Evolutionary conservation across 164 flowering plant species (phyloP).

Genomic region (Taxillus chinensis): DNA sequence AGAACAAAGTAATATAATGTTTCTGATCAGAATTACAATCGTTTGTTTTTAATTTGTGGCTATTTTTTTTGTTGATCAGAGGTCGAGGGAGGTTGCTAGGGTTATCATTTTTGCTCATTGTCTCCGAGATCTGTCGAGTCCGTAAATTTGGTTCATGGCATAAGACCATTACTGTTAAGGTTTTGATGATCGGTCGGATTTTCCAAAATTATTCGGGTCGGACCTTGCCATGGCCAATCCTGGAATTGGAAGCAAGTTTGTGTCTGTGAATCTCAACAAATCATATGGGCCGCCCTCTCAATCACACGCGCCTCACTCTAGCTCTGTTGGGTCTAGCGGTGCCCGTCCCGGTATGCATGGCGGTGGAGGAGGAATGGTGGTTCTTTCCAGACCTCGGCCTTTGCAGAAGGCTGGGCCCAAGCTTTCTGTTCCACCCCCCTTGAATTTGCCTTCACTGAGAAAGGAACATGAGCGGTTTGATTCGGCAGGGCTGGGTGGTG

Average conservation of each 20-base stretch:
- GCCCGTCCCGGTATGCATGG: slow-evolving; percentile 23
- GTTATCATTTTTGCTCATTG: background rate
- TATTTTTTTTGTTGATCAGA: no score
- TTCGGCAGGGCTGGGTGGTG: slow-evolving; percentile 37
- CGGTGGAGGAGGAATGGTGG: slow-evolving; percentile 80
- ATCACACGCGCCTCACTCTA: slow-evolving; percentile 16
- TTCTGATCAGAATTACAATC: no score
- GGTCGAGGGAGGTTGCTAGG: background rate
- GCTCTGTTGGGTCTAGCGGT: slow-evolving; percentile 21
- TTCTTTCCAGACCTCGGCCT: slow-evolving; percentile 56
- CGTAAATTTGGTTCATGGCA: background rate
- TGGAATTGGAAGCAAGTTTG: slow-evolving; percentile 72
- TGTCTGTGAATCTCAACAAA: slow-evolving; percentile 88
- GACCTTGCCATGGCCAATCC: slow-evolving; percentile 66
- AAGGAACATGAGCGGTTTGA: slow-evolving; percentile 87
- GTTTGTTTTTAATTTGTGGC: no score
- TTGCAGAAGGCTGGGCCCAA: slow-evolving; percentile 59
- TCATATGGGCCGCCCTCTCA: slow-evolving; percentile 65
- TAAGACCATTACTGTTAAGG: slow-evolving; percentile 13
- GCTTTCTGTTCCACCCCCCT: slow-evolving; percentile 97
- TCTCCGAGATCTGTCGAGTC: background rate
- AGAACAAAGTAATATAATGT: no score
- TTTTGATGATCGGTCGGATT: slow-evolving; percentile 48
- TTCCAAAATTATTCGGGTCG: slow-evolving; percentile 12
- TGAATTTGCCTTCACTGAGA: slow-evolving; percentile 85